Evolutionary conservation across 1,284 basidiomycete genomes (phyloP), one percentile per base, ranked within the genome.

Genomic region (Irpex rosettiformis): DNA sequence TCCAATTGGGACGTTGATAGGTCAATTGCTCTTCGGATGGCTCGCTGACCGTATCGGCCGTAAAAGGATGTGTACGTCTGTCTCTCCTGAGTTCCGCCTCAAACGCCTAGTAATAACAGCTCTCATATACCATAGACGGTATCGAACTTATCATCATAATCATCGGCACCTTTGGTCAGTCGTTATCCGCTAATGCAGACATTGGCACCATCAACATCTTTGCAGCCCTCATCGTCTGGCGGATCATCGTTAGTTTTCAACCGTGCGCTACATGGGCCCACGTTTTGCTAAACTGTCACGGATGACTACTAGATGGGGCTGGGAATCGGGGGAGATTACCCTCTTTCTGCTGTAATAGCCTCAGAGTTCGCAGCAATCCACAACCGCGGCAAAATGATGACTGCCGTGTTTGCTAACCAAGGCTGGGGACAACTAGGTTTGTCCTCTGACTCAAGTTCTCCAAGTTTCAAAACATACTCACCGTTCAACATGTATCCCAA

Each of bases 331-430:
- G 92, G 91, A 42, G 84, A 88, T 65, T 88, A 88, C 62, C 86
- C 86, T 24, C 71, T 88, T 1, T 79, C 76, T 54, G 84, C 86
- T 1, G 81, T 86, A 61, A 88, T 88, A 61, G 81, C 84, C 4
- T 86, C 84, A 30, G 92, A 94, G 69, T 93, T 93, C 66, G 86
- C 91, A 2, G 80, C 88, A 0, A 86, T 85, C 37, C 79, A 81
- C 58, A 88, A 86, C 25, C 81, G 89, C 62, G 89, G 88, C 54
- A 77, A 86, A 1, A 79, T 91, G 72, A 88, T 91, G 83, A 81
- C 82, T 1, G 84, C 84, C 3, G 85, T 88, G 2, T 90, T 90
- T 64, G 81, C 86, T 0, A 71, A 76, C 25, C 86, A 88, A 63
- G 88, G 87, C 28, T 89, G 85, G 84, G 86, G 86, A 27, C 83